Percentiles rank a stretch among this genome's conserved stretches.
These are phyloP conservation scores for Orbilia ellipsospora DNA, from an alignment of 2,329 filamentous ascomycete genomes.

Conservation along the genomic window DNA sequence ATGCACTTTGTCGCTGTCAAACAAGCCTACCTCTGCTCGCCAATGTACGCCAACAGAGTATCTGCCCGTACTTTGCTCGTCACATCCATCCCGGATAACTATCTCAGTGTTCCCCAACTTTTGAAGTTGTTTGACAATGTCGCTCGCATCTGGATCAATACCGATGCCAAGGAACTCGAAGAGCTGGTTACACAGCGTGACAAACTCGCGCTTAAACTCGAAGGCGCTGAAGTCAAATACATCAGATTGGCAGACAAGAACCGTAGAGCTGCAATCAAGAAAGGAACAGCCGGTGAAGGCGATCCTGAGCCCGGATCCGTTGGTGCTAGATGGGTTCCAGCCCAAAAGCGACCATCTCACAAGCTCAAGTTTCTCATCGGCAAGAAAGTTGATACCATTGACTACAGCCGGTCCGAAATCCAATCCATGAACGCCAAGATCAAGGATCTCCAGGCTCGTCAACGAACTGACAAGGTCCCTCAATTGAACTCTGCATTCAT, in stretches of 20 bases:
- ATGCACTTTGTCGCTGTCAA: constrained; percentile 93
- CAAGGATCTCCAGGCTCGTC: constrained; percentile 74
- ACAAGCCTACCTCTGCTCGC: constrained; percentile 89
- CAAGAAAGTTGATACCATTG: constrained; percentile 93
- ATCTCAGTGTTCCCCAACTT: constrained; percentile 80
- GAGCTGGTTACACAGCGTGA: constrained; percentile 85
- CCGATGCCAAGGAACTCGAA: constrained; percentile 79
- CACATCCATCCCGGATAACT: constrained; percentile 81
- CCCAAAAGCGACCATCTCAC: constrained; percentile 81
- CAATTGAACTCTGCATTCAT: constrained; percentile 85
- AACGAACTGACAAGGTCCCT: constrained; percentile 73
- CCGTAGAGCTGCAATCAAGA: constrained; percentile 68
- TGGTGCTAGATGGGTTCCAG: constrained; percentile 78
- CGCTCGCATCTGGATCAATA: constrained; percentile 84
- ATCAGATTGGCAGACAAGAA: constrained; percentile 81
- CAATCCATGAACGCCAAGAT: constrained; percentile 78
- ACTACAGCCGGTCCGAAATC: constrained; percentile 84
- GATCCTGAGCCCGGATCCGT: constrained; percentile 70
- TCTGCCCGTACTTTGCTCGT: constrained; percentile 92
- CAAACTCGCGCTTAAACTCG: constrained; percentile 81
- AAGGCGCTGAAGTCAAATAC: constrained; percentile 85
- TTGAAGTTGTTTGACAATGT: constrained; percentile 83
- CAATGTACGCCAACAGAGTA: constrained; percentile 82
- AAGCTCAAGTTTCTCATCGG: constrained; percentile 77
- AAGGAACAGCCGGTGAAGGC: constrained; percentile 62